Evolutionary conservation across 169 alveolate species (phyloP).

Genomic region (Plasmodium reichenowi): DNA sequence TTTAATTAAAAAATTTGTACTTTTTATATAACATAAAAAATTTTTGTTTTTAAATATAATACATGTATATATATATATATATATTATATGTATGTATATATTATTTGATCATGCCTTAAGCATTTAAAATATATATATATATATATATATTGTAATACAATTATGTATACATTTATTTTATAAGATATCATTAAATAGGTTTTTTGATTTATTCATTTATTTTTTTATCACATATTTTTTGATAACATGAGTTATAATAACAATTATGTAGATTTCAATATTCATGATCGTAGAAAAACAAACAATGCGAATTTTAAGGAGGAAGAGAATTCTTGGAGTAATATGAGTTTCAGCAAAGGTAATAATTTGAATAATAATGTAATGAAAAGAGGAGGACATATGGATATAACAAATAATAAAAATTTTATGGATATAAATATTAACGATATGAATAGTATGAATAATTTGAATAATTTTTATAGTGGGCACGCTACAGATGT

Average conservation of each 20-base stretch:
- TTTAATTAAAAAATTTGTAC: too few species aligned
- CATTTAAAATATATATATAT: not conserved
- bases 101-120: too few species aligned
- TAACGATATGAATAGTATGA: not conserved
- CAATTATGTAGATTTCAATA: constrained; percentile 21
- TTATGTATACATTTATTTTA: not conserved
- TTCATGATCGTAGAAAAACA: constrained; percentile 51
- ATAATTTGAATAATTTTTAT: not conserved
- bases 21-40: too few species aligned
- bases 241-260: constrained; percentile 42
- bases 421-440: constrained; percentile 1
- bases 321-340: constrained; percentile 23
- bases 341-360: constrained; percentile 13
- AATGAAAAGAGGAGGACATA: not conserved
- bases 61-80: too few species aligned
- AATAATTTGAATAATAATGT: constrained; percentile 10
- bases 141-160: not conserved
- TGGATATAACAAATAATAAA: not conserved
- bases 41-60: too few species aligned
- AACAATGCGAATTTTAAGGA: constrained; percentile 26
- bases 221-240: constrained; percentile 4
- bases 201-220: not conserved
- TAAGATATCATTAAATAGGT: not conserved
- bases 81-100: too few species aligned
- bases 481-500: not conserved